phyloP scores from a whole-genome alignment of 1,139 yeast genomes.

The Debaryomyces fabryi region DNA sequence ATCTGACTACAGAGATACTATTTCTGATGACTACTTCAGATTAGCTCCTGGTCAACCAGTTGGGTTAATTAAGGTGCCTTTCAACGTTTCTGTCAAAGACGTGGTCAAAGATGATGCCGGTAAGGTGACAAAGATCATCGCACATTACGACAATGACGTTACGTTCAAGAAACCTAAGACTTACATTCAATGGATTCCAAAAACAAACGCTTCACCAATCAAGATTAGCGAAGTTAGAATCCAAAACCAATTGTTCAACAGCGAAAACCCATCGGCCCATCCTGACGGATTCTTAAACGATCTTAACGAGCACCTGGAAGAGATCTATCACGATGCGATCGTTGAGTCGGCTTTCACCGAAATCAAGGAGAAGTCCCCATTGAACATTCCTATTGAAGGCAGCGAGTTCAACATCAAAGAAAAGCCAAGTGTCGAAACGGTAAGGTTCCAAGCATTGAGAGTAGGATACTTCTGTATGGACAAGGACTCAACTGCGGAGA shows the following conservation, averaged over 20 bases:
- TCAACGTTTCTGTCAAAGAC: slow-evolving; percentile 72
- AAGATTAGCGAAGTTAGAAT: slow-evolving; percentile 76
- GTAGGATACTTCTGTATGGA: slow-evolving; percentile 96
- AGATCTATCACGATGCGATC: slow-evolving; percentile 62
- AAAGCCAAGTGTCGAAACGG: slow-evolving; percentile 68
- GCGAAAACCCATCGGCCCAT: slow-evolving; percentile 87
- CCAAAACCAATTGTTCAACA: slow-evolving; percentile 83
- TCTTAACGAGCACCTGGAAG: slow-evolving; percentile 78
- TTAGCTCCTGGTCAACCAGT: slow-evolving; percentile 93
- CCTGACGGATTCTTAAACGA: slow-evolving; percentile 90
- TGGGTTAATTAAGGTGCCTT: slow-evolving; percentile 93
- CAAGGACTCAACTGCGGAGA: slow-evolving; percentile 64
- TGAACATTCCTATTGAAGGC: slow-evolving; percentile 67
- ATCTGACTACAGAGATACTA: slow-evolving; percentile 77
- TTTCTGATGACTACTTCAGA: slow-evolving; percentile 70
- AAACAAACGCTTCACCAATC: slow-evolving; percentile 55
- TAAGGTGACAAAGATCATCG: slow-evolving; percentile 68
- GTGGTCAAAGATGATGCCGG: slow-evolving; percentile 68
- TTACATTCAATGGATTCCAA: slow-evolving; percentile 95
- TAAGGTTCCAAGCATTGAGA: slow-evolving; percentile 96
- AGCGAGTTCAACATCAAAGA: slow-evolving; percentile 75
- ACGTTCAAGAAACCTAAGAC: slow-evolving; percentile 83
- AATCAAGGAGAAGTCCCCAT: slow-evolving; percentile 70
- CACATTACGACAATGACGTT: slow-evolving; percentile 68
- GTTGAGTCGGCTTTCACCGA: slow-evolving; percentile 80